These are phyloP conservation scores for Pseudopyrenochaeta lycopersici DNA, from an alignment of 2,329 filamentous ascomycete genomes.

Conservation along the genomic window DNA sequence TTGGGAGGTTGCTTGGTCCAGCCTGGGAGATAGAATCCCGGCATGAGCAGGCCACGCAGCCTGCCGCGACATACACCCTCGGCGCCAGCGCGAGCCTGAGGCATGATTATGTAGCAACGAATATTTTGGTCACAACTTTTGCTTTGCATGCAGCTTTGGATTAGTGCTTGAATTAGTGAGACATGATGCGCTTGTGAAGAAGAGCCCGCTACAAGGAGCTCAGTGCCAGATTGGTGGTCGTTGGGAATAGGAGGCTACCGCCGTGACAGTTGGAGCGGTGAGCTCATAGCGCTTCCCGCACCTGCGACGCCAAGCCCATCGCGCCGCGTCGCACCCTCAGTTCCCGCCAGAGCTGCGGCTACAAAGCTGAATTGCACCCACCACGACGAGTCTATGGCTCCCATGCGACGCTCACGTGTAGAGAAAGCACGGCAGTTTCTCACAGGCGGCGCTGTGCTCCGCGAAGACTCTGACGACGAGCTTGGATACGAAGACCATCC, in stretches of 20 bases:
- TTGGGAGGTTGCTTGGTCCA: conserved; percentile 4
- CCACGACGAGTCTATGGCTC: conserved; percentile 46
- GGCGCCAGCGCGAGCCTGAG: conserved; percentile 42
- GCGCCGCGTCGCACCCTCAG: conserved; percentile 39
- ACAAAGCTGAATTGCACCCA: conserved; percentile 26
- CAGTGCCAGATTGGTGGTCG: background rate
- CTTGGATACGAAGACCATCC: conserved; percentile 64
- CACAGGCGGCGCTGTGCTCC: conserved; percentile 68
- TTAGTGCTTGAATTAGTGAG: background rate
- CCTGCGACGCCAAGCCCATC: conserved; percentile 37
- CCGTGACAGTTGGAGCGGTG: conserved; percentile 5
- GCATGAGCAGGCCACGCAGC: conserved; percentile 20
- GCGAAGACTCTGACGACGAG: conserved; percentile 90
- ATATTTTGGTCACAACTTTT: conserved; percentile 17
- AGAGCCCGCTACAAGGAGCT: background rate
- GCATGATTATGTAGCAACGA: conserved; percentile 29
- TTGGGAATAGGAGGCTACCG: conserved; percentile 2
- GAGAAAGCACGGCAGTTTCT: conserved; percentile 61
- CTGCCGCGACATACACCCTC: conserved; percentile 20
- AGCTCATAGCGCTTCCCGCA: conserved; percentile 32
- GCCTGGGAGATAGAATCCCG: conserved; percentile 19
- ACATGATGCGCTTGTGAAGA: background rate
- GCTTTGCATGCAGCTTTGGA: background rate
- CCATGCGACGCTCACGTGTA: conserved; percentile 50
- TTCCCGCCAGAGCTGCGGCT: conserved; percentile 34